Evolutionary conservation across 2,329 filamentous ascomycete species (phyloP).

Genomic region (Xylaria polymorpha): DNA sequence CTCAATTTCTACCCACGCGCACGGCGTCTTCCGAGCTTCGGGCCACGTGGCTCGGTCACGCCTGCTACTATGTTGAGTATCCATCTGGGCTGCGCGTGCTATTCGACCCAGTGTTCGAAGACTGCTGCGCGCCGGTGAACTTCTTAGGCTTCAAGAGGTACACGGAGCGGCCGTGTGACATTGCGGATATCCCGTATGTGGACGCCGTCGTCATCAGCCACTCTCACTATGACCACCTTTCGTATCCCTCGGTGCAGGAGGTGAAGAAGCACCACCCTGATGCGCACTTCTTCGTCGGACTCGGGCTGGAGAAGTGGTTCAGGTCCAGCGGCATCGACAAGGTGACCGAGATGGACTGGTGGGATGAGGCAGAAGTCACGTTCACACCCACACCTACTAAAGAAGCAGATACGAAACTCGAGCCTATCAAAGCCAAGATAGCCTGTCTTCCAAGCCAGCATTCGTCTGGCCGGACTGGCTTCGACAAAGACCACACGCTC

Average conservation of each 20-base stretch:
- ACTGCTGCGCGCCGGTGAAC: slow-evolving; percentile 82
- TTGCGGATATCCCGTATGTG: slow-evolving; percentile 80
- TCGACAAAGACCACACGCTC: slow-evolving; percentile 80
- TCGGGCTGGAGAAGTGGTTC: slow-evolving; percentile 89
- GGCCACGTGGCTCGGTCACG: slow-evolving; percentile 95
- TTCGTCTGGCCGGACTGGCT: slow-evolving; percentile 73
- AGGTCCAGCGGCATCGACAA: slow-evolving; percentile 74
- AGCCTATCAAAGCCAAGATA: slow-evolving; percentile 75
- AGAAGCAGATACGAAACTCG: slow-evolving; percentile 48
- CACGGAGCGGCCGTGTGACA: slow-evolving; percentile 79
- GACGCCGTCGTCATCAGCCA: slow-evolving; percentile 87
- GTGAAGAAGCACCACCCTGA: slow-evolving; percentile 77
- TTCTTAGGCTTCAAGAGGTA: slow-evolving; percentile 80
- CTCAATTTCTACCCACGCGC: slow-evolving; percentile 73
- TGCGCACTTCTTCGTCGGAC: slow-evolving; percentile 87
- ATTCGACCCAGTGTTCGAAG: slow-evolving; percentile 93
- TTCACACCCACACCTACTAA: slow-evolving; percentile 55
- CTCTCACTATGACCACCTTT: slow-evolving; percentile 94
- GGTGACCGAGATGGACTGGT: slow-evolving; percentile 94
- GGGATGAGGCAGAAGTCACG: slow-evolving; percentile 83
- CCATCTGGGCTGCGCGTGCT: slow-evolving; percentile 86
- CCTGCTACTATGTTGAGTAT: slow-evolving; percentile 93
- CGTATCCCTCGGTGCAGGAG: slow-evolving; percentile 77
- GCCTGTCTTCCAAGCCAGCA: slow-evolving; percentile 89
- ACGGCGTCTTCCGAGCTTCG: slow-evolving; percentile 70